A percentile compares a stretch with the other conserved stretches of the same genome.
Evolutionary conservation across 805 yeast genomes (phyloP).

Genomic region (Yueomyces sinensis): DNA sequence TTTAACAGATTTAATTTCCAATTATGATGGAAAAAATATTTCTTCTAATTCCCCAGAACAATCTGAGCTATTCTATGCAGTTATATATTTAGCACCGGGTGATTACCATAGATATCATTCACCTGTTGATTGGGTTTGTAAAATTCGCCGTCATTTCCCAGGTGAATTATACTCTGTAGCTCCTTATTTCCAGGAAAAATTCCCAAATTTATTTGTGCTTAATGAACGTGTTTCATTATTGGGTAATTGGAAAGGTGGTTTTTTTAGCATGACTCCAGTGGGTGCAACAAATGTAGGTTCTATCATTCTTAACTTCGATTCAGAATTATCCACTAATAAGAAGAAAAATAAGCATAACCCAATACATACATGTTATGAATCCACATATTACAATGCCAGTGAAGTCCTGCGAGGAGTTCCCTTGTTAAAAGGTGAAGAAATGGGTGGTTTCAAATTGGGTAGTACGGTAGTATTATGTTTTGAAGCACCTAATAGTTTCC

Average conservation of each 20-base stretch:
- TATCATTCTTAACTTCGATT: conserved; percentile 82
- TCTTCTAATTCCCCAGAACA: conserved; percentile 24
- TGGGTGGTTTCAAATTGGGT: conserved; percentile 95
- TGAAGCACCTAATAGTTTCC: conserved; percentile 81
- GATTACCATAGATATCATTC: conserved; percentile 97
- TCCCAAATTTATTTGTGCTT: conserved; percentile 75
- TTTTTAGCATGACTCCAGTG: conserved; percentile 97
- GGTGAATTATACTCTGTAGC: conserved; percentile 95
- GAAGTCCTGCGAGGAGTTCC: conserved; percentile 75
- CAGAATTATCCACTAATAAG: conserved; percentile 75
- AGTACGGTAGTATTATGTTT: conserved; percentile 93
- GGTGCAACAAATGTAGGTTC: conserved; percentile 99
- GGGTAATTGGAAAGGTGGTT: conserved; percentile 95
- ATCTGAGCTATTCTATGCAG: conserved; percentile 70
- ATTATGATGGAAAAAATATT: conserved; percentile 7
- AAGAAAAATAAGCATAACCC: conserved; percentile 33
- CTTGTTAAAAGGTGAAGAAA: conserved; percentile 78
- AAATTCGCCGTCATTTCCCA: conserved; percentile 83
- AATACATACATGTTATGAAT: conserved; percentile 84
- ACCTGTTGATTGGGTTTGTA: conserved; percentile 92
- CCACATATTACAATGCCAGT: conserved; percentile 76
- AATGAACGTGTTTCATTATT: conserved; percentile 91
- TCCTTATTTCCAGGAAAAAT: conserved; percentile 83
- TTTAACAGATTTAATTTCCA: conserved; percentile 22
- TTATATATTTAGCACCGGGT: conserved; percentile 93